These are phyloP conservation scores for Trametes coccinea DNA, from an alignment of 768 basidiomycete species.

Conservation along the genomic window DNA sequence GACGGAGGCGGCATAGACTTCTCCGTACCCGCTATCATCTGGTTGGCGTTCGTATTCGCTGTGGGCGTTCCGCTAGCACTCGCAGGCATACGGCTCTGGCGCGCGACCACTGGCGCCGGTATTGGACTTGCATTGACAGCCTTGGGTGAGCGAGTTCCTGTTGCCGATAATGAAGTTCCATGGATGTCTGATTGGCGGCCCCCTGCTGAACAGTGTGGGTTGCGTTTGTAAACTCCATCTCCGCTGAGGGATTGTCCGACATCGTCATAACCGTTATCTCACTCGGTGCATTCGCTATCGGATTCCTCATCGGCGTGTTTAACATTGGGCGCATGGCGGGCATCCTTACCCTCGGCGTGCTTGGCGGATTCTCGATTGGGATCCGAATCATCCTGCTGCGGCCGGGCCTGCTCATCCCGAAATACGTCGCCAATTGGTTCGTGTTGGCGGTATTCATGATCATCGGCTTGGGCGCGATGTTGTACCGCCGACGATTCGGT, in stretches of 20 bases:
- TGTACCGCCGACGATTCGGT: conserved; percentile 47
- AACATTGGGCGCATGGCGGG: conserved; percentile 50
- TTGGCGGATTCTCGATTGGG: conserved; percentile 59
- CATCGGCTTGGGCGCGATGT: conserved; percentile 42
- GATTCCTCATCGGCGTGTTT: conserved; percentile 55
- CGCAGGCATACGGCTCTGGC: conserved; percentile 57
- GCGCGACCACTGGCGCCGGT: conserved; percentile 55
- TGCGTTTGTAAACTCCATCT: conserved; percentile 57
- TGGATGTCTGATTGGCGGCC: neutral
- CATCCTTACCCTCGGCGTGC: conserved; percentile 46
- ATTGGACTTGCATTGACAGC: conserved; percentile 53
- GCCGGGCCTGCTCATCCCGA: conserved; percentile 46
- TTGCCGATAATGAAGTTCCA: neutral
- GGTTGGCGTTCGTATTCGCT: conserved; percentile 54
- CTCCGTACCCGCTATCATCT: conserved; percentile 49
- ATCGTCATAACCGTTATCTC: conserved; percentile 49
- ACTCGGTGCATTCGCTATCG: conserved; percentile 49
- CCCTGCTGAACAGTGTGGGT: conserved; percentile 51
- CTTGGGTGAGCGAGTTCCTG: conserved; percentile 29
- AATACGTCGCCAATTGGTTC: conserved; percentile 51
- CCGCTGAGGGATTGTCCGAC: conserved; percentile 51
- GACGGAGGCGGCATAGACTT: conserved; percentile 60
- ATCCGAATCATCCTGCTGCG: conserved; percentile 55
- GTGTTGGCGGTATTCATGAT: conserved; percentile 48
- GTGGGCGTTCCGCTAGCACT: conserved; percentile 56